phyloP scores from a whole-genome alignment of 2,329 filamentous ascomycete genomes.

The Ceratocystis colombiana region DNA sequence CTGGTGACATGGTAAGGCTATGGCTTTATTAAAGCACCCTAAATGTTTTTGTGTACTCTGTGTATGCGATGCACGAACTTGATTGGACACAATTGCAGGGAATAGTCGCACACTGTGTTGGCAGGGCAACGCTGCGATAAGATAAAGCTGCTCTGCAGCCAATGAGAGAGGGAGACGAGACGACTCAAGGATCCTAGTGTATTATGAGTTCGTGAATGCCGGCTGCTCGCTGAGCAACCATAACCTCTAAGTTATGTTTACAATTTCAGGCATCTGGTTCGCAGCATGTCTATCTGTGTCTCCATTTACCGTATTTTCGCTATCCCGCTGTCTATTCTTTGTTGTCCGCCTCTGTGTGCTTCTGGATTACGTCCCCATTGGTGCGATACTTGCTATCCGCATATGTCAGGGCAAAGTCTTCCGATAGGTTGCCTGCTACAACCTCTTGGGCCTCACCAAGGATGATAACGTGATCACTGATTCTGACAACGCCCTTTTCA shows the following conservation, averaged over 20 bases:
- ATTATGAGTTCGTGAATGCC: not conserved
- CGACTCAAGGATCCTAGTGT: too few species aligned
- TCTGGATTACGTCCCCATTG: constrained; percentile 34
- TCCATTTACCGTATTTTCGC: not conserved
- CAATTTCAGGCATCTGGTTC: too few species aligned
- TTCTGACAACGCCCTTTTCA: constrained; percentile 36
- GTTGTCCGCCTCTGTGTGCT: constrained; percentile 24
- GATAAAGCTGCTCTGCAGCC: not conserved
- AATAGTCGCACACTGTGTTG: not conserved
- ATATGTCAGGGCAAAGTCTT: constrained; percentile 41
- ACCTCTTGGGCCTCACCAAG: constrained; percentile 44
- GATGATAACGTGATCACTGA: constrained; percentile 45
- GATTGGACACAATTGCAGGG: not conserved
- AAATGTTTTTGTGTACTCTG: constrained; percentile 14
- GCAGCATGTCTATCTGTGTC: not conserved
- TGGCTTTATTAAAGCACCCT: not conserved
- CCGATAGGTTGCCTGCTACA: constrained; percentile 31
- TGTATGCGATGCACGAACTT: not conserved
- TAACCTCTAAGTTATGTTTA: not conserved
- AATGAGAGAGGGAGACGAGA: not conserved
- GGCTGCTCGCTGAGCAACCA: not conserved
- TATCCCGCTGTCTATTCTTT: constrained; percentile 8
- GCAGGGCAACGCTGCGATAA: constrained; percentile 5
- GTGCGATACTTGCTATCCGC: constrained; percentile 42
- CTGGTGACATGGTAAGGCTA: not conserved